These are phyloP conservation scores for Solanum corneliomulleri DNA, from an alignment of 257 asterid genomes.

Conservation along the genomic window DNA sequence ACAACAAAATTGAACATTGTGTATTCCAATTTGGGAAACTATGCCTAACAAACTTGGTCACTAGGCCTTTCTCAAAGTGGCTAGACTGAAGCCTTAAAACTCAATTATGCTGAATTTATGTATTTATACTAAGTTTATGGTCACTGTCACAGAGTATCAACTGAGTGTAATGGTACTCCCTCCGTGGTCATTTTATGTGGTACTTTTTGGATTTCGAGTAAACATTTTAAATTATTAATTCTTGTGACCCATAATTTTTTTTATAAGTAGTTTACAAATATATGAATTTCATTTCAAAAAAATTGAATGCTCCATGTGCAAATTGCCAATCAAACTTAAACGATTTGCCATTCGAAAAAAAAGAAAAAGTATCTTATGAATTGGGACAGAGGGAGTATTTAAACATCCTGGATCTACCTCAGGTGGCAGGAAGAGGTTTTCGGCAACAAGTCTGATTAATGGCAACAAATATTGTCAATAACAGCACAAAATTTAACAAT, in stretches of 20 bases:
- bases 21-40: neutral
- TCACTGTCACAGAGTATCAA: neutral
- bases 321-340: no score
- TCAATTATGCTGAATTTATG: neutral
- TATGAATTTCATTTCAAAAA: no score
- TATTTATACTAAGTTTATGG: neutral
- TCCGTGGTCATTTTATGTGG: neutral
- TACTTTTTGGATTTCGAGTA: neutral
- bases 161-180: neutral
- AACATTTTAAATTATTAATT: no score
- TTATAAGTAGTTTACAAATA: no score
- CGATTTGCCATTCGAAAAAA: no score
- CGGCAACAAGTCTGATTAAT: neutral
- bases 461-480: neutral
- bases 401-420: neutral
- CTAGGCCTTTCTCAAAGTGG: neutral
- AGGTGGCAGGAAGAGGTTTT: neutral
- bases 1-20: neutral
- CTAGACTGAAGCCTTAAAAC: neutral
- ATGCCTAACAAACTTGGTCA: neutral
- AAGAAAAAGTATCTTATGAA: no score
- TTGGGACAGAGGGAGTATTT: neutral
- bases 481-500: neutral
- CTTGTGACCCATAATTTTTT: neutral
- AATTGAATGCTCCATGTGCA: no score